Percentiles rank a stretch among this genome's conserved stretches.
Conservation (phyloP, 2,329 filamentous ascomycete genomes). For the Lasiodiplodia theobromae region DNA sequence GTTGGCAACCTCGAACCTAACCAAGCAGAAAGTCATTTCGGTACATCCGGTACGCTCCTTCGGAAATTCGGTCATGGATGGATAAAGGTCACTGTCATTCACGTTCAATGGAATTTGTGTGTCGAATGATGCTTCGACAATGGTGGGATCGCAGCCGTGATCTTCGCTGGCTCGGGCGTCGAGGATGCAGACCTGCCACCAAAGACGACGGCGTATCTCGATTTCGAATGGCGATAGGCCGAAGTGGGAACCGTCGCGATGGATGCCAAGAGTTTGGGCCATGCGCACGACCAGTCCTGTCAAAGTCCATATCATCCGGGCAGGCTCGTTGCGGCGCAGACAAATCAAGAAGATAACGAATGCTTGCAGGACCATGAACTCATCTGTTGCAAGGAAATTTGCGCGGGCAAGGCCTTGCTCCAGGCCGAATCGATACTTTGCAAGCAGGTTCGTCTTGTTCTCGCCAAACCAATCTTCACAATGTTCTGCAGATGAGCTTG, state of each 20-base stretch:
- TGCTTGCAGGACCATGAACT: conserved; percentile 68
- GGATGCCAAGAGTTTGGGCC: conserved; percentile 65
- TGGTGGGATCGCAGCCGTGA: conserved; percentile 68
- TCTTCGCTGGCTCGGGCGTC: conserved; percentile 69
- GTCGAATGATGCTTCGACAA: conserved; percentile 65
- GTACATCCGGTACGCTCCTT: conserved; percentile 61
- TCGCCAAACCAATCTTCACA: conserved; percentile 59
- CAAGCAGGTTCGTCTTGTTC: conserved; percentile 57
- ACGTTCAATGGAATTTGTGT: conserved; percentile 66
- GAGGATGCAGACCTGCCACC: conserved; percentile 67
- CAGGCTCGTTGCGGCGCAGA: conserved; percentile 59
- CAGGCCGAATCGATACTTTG: conserved; percentile 66
- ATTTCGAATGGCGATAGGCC: conserved; percentile 65
- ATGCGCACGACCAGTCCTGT: conserved; percentile 66
- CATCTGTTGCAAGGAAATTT: conserved; percentile 68
- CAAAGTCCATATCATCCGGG: conserved; percentile 64
- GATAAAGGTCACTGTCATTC: conserved; percentile 61
- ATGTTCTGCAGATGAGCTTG: conserved; percentile 57
- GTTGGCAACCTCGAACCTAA: conserved; percentile 60
- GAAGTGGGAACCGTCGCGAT: conserved; percentile 65
- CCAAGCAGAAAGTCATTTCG: conserved; percentile 63
- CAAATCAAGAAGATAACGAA: conserved; percentile 68
- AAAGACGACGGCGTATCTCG: conserved; percentile 66
- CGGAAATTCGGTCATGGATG: conserved; percentile 58
- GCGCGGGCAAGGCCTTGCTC: conserved; percentile 70